Percentiles rank a stretch among this genome's conserved stretches.
Conservation (phyloP, 345 rosid species). For the Durio zibethinus region DNA sequence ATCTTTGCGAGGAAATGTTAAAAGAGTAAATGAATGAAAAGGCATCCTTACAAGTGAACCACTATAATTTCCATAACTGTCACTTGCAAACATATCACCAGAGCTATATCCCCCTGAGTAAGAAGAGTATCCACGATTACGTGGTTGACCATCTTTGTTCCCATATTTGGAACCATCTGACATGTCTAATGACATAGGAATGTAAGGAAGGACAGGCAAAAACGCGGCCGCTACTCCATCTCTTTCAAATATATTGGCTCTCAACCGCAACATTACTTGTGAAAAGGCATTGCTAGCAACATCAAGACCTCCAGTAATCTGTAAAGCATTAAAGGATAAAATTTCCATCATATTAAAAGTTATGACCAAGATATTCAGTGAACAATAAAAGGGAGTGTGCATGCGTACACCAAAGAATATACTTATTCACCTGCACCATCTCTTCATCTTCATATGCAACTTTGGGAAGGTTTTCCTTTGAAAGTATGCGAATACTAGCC, state of each 20-base stretch:
- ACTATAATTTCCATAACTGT: constrained; percentile 41
- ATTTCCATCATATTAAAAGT: constrained; percentile 6
- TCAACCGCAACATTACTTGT: constrained; percentile 52
- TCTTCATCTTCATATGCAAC: constrained; percentile 89
- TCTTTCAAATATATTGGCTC: constrained; percentile 65
- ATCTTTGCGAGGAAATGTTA: neutral
- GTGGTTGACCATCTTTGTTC: constrained; percentile 42
- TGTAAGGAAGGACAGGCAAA: constrained; percentile 59
- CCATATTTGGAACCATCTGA: constrained; percentile 44
- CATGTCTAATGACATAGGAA: constrained; percentile 45
- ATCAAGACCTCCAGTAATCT: constrained; percentile 70
- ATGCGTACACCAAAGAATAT: neutral
- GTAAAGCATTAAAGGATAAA: constrained; percentile 17
- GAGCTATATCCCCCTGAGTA: constrained; percentile 21
- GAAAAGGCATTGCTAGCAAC: constrained; percentile 62
- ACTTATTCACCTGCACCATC: constrained; percentile 82
- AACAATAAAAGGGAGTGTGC: neutral
- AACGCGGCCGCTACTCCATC: constrained; percentile 50
- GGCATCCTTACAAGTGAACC: constrained; percentile 40
- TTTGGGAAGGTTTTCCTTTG: constrained; percentile 88
- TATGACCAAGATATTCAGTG: constrained; percentile 1
- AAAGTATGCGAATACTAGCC: constrained; percentile 86
- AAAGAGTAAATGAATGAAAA: neutral
- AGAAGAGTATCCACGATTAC: constrained; percentile 37
- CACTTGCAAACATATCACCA: constrained; percentile 31